Evolutionary conservation across 805 yeast genomes (phyloP), one percentile per base, ranked within the genome.

Genomic region (Hanseniaspora vineae): DNA sequence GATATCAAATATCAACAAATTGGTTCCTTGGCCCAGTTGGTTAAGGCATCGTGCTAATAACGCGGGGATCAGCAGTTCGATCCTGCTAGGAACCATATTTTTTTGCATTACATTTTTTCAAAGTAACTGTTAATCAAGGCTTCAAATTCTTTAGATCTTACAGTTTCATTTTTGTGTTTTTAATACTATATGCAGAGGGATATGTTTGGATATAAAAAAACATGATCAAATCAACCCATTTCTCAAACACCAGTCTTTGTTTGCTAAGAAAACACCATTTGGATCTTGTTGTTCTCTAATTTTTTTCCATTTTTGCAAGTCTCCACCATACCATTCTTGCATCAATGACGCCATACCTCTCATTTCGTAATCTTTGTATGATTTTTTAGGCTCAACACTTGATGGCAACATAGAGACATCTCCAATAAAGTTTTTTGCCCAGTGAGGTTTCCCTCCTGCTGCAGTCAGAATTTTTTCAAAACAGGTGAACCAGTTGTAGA

Each of bases 361-460:
- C 92, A 87, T 84, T 50, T 82, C 80, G 52, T 81, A 82, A 52
- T 77, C 81, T 46, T 68, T 66, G 48, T 67, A 69, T 40, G 68
- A 60, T 44, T 68, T 61, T 46, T 72, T 75, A 2, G 58, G 59
- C 49, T 61, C 57, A 39, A 51, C 45, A 52, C 62, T 50, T 44
- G 62, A 55, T 8, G 59, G 58, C 6, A 64, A 62, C 55, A 61
- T 54, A 12, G 67, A 63, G 2, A 59, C 56, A 2, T 75, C 67
- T 1, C 95, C 95, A 49, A 84, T 69, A 63, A 87, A 90, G 65
- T 88, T 89, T 70, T 90, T 90, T 15, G 98, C 98, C 98, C 98
- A 90, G 64, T 90, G 98, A 2, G 98, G 98, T 62, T 80, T 84
- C 42, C 98, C 98, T 35, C 84, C 88, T 31, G 83, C 88, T 29